Evolutionary conservation across 2,329 filamentous ascomycete genomes (phyloP).

Genomic region (Triangularia setosa): DNA sequence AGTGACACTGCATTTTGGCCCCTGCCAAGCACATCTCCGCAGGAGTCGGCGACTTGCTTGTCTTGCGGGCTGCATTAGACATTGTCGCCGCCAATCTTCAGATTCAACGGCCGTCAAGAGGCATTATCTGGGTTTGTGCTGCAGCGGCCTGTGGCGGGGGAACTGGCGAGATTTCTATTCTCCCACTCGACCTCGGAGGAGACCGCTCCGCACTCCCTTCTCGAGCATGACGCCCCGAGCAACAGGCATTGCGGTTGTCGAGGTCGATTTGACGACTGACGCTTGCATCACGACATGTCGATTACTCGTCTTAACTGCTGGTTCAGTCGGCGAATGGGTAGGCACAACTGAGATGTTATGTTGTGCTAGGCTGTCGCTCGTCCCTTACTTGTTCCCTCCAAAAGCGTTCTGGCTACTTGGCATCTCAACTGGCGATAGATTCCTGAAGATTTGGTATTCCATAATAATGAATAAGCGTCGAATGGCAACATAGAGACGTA

Average conservation of each 20-base stretch:
- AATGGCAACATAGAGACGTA: background rate
- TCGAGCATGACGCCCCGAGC: background rate
- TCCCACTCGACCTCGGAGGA: constrained; percentile 16
- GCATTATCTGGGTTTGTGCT: background rate
- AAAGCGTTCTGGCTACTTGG: too few species aligned
- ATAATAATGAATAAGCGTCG: background rate
- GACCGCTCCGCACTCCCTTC: constrained; percentile 13
- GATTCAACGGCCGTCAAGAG: background rate
- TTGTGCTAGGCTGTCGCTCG: background rate
- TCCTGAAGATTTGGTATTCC: background rate
- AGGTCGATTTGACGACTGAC: background rate
- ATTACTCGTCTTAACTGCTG: background rate
- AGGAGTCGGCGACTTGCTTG: background rate
- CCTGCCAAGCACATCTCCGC: background rate
- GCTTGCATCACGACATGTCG: background rate
- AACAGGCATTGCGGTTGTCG: background rate
- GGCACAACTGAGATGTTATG: too few species aligned
- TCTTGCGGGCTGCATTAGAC: background rate
- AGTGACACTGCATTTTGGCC: background rate
- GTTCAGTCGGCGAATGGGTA: background rate
- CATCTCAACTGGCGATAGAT: too few species aligned
- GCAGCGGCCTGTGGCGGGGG: background rate
- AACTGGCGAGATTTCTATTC: background rate
- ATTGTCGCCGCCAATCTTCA: background rate
- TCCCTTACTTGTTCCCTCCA: background rate